These are phyloP conservation scores for Dictyostelium brefeldianum DNA, from an alignment of 78 protist species.

Conservation along the genomic window DNA sequence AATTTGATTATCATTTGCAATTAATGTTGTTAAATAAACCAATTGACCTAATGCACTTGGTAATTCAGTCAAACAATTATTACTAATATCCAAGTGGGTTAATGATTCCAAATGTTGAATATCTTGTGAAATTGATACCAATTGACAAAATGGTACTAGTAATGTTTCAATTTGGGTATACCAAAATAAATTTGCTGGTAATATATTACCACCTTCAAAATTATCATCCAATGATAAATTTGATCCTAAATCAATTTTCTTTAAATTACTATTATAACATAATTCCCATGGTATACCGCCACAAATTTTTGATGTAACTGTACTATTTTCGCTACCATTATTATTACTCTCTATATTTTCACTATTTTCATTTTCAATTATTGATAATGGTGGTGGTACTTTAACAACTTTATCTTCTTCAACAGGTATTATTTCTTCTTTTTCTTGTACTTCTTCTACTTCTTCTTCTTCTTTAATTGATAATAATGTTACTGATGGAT, in stretches of 20 bases:
- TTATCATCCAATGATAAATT: constrained; percentile 27
- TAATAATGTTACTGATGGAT: neutral
- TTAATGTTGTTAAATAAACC: neutral
- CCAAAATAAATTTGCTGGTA: constrained; percentile 64
- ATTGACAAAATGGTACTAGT: constrained; percentile 24
- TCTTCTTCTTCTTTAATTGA: constrained; percentile 1
- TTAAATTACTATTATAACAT: constrained; percentile 18
- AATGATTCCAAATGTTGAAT: constrained; percentile 62
- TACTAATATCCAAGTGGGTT: constrained; percentile 43
- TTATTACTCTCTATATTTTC: neutral
- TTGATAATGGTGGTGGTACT: neutral
- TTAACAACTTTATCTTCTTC: neutral
- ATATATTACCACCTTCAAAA: constrained; percentile 36
- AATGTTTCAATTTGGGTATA: constrained; percentile 41
- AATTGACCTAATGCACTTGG: constrained; percentile 40
- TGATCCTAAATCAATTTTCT: constrained; percentile 48
- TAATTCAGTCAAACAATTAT: constrained; percentile 6
- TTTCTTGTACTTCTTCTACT: neutral
- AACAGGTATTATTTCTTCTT: neutral
- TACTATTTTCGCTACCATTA: neutral
- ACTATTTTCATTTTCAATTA: neutral
- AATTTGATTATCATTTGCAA: constrained; percentile 8
- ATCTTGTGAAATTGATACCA: constrained; percentile 39
- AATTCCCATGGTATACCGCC: constrained; percentile 54
- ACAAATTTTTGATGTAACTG: neutral